These are phyloP conservation scores for Aegilops tauschii DNA, from an alignment of 176 grass and related monocot species.

Conservation along the genomic window DNA sequence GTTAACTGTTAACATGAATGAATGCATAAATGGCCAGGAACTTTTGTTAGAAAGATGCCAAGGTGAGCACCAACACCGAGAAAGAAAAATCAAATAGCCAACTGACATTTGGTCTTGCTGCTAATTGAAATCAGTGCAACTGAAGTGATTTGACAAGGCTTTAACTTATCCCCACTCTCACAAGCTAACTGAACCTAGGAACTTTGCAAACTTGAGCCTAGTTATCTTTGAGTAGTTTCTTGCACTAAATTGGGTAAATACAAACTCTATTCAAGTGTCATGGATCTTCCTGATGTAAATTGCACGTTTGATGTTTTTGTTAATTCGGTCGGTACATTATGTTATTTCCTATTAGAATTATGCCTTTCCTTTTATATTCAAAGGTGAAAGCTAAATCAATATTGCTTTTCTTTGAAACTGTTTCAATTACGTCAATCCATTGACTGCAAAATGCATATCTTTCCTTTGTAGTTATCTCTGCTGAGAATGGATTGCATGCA, in stretches of 20 bases:
- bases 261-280: background rate
- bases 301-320: constrained; percentile 9
- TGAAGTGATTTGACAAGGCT: constrained; percentile 2
- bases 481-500: constrained; percentile 75
- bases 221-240: background rate
- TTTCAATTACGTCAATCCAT: constrained; percentile 18
- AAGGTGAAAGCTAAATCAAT: background rate
- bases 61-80: background rate
- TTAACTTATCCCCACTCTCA: constrained; percentile 9
- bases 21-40: background rate
- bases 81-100: background rate
- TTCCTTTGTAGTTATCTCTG: constrained; percentile 68
- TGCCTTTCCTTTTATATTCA: constrained; percentile 6
- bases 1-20: too few species aligned
- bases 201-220: background rate
- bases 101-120: background rate
- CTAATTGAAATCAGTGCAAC: background rate
- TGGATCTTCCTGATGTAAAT: background rate
- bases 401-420: background rate
- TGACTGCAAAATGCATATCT: constrained; percentile 33
- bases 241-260: background rate
- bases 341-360: constrained; percentile 21
- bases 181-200: constrained; percentile 12
- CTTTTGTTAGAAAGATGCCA: background rate
- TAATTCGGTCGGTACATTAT: constrained; percentile 1